Base-by-base conservation (phyloP, 345 rosid species). In the Salix suchowensis region DNA sequence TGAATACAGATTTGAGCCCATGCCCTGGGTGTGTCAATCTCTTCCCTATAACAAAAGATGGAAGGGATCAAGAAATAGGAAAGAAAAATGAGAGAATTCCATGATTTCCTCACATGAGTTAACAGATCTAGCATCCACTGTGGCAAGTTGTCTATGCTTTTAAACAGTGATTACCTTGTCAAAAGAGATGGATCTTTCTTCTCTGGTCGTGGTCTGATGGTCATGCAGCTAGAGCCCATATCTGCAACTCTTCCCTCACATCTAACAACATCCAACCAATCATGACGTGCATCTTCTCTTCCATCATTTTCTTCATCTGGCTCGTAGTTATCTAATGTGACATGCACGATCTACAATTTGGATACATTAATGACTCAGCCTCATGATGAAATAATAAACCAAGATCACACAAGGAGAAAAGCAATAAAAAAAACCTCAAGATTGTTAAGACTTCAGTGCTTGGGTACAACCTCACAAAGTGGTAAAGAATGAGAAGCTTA, bases 1-100 rank as follows among this genome's bases (percentile, higher is more conserved):
- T 96, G 99, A 62, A 96, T 81, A 81, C 99, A 93, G 74, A 96
- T 91, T 82, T 84, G 97, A 71, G 98, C 94, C 99, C 98, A 96
- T 69, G 91, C 87, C 81, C 88, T 92, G 18, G 98, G 97, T 66
- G 87, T 86, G 84, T 92, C 97, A n/a, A 78, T 75, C 89, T 93
- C 98, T 85, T 96, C 98, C 74, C 99, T 96, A 67, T 21, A 85
- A 65, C 77, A 80, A 73, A 79, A 37, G 76, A 61, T 26, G 5
- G 21, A 68, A 71, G 18, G 14, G 44, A 65, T 48, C 26, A 10
- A 32, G 44, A 71, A 60, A 52, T 36, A 54, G 37, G 58, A 70
- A 69, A 42, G 30, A 71, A 70, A 67, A 24, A 37, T 16, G 69
- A 4, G 12, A 19, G 7, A 52, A 52, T 34, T 54, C n/a, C 13